Conservation (phyloP, 495 filamentous ascomycete genomes). For the Daldinia decipiens region DNA sequence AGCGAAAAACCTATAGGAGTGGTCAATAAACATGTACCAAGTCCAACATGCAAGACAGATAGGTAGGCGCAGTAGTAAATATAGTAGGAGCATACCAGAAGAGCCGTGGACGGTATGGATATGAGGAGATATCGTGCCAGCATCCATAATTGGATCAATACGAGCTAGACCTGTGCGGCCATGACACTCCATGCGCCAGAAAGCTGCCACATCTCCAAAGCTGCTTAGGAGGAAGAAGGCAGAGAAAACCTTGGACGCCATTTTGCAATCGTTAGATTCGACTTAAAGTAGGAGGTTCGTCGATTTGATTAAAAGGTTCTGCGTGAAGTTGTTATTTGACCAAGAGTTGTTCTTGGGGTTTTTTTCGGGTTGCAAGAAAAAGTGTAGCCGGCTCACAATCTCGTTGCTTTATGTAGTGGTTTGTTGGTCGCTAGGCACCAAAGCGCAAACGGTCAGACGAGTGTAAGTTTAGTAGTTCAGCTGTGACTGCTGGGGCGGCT, state of each 20-base stretch:
- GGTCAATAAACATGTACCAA: conserved; percentile 11
- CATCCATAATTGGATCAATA: conserved; percentile 76
- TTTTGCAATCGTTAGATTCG: conserved; percentile 29
- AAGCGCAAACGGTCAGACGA: not conserved
- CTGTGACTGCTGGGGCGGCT: conserved; percentile 3
- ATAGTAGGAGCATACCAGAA: conserved; percentile 52
- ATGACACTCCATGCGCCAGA: conserved; percentile 89
- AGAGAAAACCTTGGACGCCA: conserved; percentile 46
- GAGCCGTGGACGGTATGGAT: conserved; percentile 81
- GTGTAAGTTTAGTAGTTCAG: not conserved
- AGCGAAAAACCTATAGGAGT: conserved; percentile 58
- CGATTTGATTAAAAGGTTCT: not conserved
- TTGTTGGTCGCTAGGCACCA: conserved; percentile 19
- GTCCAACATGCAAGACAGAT: no score
- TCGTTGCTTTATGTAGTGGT: conserved; percentile 15
- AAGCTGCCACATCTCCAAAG: conserved; percentile 64
- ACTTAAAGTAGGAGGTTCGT: not conserved
- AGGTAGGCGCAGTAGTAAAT: not conserved
- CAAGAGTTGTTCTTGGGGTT: not conserved
- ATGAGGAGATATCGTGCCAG: conserved; percentile 68
- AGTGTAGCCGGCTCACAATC: conserved; percentile 33
- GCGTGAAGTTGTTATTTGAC: not conserved
- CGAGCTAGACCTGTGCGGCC: conserved; percentile 71
- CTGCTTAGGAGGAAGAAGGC: conserved; percentile 48
- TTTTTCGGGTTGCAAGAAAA: conserved; percentile 15